Evolutionary conservation across 2,329 filamentous ascomycete genomes (phyloP).

Genomic region (Saccharata proteae): DNA sequence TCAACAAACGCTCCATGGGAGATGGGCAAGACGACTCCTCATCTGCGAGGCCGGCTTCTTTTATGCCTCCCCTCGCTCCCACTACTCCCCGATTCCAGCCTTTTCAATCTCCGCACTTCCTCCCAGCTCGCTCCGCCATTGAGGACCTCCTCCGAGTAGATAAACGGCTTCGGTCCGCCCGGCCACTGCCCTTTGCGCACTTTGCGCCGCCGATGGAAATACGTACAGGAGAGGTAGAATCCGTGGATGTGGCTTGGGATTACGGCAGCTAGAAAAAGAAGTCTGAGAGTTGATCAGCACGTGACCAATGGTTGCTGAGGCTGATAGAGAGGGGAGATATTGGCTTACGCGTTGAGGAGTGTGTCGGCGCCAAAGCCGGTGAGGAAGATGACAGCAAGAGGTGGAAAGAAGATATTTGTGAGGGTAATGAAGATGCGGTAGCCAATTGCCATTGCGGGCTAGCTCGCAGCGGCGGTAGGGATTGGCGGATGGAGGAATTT

Average conservation of each 20-base stretch:
- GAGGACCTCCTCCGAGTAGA: constrained; percentile 7
- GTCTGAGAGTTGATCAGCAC: neutral
- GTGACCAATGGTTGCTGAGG: too few relatives aligned
- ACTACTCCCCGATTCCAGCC: too few relatives aligned
- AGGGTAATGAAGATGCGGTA: constrained; percentile 10
- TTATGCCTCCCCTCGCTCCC: too few relatives aligned
- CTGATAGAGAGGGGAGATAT: neutral
- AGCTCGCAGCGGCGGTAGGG: too few relatives aligned
- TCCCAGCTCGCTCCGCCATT: constrained; percentile 7
- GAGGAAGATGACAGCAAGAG: constrained; percentile 9
- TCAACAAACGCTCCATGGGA: too few relatives aligned
- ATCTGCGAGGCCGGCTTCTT: too few relatives aligned
- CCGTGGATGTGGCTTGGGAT: constrained; percentile 10
- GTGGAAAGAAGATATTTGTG: constrained; percentile 11
- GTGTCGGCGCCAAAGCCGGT: constrained; percentile 10
- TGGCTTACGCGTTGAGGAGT: constrained; percentile 7
- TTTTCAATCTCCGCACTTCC: constrained; percentile 2
- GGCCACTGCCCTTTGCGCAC: constrained; percentile 8
- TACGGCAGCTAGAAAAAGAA: constrained; percentile 10
- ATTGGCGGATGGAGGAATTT: too few relatives aligned
- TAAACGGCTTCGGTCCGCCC: constrained; percentile 7
- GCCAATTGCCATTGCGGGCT: constrained; percentile 6
- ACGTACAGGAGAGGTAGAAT: constrained; percentile 10
- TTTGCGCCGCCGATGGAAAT: constrained; percentile 9
- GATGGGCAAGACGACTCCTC: too few relatives aligned